Evolutionary conservation across 2,329 filamentous ascomycete genomes (phyloP), one percentile per base, ranked within the genome.

Genomic region (Ophiostoma ulmi): DNA sequence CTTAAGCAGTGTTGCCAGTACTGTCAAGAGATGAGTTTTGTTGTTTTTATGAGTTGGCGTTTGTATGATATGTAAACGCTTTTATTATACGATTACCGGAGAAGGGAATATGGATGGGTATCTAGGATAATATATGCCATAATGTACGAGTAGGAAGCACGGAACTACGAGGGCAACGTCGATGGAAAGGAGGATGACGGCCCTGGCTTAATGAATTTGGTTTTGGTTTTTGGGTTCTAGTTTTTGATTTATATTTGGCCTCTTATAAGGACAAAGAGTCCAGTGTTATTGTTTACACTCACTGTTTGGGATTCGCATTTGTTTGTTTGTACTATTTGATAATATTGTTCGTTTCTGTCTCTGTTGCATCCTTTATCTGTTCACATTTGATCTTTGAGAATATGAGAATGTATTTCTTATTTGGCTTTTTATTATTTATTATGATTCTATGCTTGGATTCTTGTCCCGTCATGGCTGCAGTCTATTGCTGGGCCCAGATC

Each of bases 401-500:
- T n/a, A 10, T 55, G 38, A 36, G n/a, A 64, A 68, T 55, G 20
- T 31, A 39, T 68, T 31, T 31, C 58, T 36, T 36, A 35, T 20
- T 63, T 58, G 52, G 52, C 7, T 58, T 17, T 26, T 26, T 8
- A 17, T 63, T 63, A 13, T 26, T 26, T 8, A 17, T 63, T 63
- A 13, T 63, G 22, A 63, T 35, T 14, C 26, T 35, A 63, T 63
- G 17, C 13, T 58, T 58, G 52, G 11, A 14, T 14, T 31, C 11
- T 17, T 8, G 13, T 61, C 52, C 17, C 22, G n/a, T 26, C 13
- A 13, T 17, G 26, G 38, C 38, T 35, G 20, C 5, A 22, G 13
- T 0, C 26, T 36, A 63, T 8, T 31, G 26, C 39, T 63, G 68
- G 1, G 83, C 85, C 90, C 90, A 92, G 64, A 93, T 87, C 74